phyloP scores from a whole-genome alignment of 768 basidiomycete genomes.

The Fomitopsis pulvina region DNA sequence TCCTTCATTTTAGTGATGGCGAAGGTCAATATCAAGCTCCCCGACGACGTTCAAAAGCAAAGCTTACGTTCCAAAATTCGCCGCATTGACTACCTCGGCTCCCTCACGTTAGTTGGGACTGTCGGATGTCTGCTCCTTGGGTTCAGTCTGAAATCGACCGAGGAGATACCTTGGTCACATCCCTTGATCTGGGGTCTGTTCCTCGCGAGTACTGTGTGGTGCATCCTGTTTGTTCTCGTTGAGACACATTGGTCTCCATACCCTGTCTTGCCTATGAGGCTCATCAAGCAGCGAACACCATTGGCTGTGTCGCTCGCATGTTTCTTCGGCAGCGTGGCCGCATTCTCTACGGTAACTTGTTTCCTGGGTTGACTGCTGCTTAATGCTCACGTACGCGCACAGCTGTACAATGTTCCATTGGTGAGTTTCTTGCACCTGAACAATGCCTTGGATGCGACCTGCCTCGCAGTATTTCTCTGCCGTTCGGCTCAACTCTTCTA shows the following conservation, averaged over 20 bases:
- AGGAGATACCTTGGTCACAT: constrained; percentile 71
- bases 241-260: constrained; percentile 75
- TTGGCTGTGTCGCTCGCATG: constrained; percentile 77
- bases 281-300: constrained; percentile 74
- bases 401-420: constrained; percentile 85
- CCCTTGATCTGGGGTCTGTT: constrained; percentile 68
- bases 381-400: constrained; percentile 6
- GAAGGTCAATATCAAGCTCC: constrained; percentile 74
- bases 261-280: constrained; percentile 85
- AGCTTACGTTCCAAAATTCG: constrained; percentile 54
- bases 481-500: constrained; percentile 62
- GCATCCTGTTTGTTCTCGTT: constrained; percentile 60
- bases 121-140: constrained; percentile 70
- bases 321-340: constrained; percentile 67
- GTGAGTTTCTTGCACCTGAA: constrained; percentile 31
- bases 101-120: constrained; percentile 66
- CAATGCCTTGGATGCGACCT: not conserved
- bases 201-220: constrained; percentile 45
- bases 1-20: constrained; percentile 64
- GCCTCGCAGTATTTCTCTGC: constrained; percentile 69
- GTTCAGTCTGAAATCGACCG: constrained; percentile 71
- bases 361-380: constrained; percentile 6
- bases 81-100: constrained; percentile 83
- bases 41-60: constrained; percentile 58
- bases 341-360: constrained; percentile 66